These are phyloP conservation scores for Penicillium argentinense DNA, from an alignment of 495 filamentous ascomycete genomes.

Conservation along the genomic window DNA sequence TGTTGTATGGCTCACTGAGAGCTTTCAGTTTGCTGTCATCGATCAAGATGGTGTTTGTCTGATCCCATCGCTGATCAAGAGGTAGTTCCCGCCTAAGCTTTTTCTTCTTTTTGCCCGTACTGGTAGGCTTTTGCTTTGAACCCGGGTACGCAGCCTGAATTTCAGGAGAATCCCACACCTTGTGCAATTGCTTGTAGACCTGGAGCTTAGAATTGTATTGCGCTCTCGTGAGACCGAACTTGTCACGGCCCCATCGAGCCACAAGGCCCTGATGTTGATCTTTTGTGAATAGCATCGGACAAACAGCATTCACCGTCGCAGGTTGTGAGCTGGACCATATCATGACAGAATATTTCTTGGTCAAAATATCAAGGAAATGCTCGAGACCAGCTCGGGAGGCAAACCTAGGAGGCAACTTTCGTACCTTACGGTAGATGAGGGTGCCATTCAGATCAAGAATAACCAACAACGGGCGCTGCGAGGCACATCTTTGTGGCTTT, in stretches of 20 bases:
- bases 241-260: constrained; percentile 79
- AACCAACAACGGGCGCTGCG: constrained; percentile 61
- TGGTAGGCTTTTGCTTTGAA: not conserved
- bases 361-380: constrained; percentile 65
- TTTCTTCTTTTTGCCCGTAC: not conserved
- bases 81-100: not conserved
- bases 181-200: constrained; percentile 81
- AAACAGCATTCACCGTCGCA: constrained; percentile 63
- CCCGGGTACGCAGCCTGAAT: constrained; percentile 52
- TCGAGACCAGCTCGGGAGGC: constrained; percentile 59
- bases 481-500: constrained; percentile 21
- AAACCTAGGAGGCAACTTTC: constrained; percentile 50
- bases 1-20: constrained; percentile 77
- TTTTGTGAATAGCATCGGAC: constrained; percentile 46
- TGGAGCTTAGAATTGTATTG: constrained; percentile 73
- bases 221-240: constrained; percentile 58
- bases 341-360: constrained; percentile 71
- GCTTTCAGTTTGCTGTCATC: constrained; percentile 84
- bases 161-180: constrained; percentile 62
- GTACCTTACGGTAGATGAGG: constrained; percentile 65
- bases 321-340: constrained; percentile 88
- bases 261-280: constrained; percentile 50
- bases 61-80: constrained; percentile 57
- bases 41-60: constrained; percentile 85
- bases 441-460: constrained; percentile 95